phyloP scores from a whole-genome alignment of 148 eudicot genomes.

The Rhododendron simsii region DNA sequence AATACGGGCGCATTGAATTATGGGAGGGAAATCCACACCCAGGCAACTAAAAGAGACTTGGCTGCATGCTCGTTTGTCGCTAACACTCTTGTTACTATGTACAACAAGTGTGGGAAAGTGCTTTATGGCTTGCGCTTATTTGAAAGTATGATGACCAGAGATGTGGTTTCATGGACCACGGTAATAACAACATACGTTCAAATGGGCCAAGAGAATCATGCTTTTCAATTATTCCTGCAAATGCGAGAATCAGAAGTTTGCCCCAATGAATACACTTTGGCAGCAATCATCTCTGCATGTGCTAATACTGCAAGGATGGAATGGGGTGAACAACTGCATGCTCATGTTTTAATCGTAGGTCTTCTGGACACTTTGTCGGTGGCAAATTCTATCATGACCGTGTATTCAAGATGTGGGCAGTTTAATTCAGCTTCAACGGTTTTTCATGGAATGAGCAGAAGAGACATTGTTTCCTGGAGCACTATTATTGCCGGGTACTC shows the following conservation, averaged over 20 bases:
- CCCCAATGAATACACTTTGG: conserved; percentile 81
- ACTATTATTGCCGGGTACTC: conserved; percentile 18
- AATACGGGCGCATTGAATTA: conserved; percentile 40
- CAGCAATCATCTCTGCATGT: conserved; percentile 36
- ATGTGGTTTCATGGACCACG: conserved; percentile 90
- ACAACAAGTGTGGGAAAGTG: conserved; percentile 76
- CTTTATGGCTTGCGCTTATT: conserved; percentile 66
- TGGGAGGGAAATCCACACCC: conserved; percentile 77
- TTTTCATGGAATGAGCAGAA: conserved; percentile 48
- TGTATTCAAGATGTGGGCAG: conserved; percentile 75
- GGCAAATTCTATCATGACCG: conserved; percentile 66
- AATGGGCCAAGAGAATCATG: conserved; percentile 16
- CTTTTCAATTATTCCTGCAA: not conserved
- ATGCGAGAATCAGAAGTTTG: conserved; percentile 25
- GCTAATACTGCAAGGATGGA: conserved; percentile 39
- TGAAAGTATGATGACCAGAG: conserved; percentile 54
- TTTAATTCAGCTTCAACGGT: conserved; percentile 39
- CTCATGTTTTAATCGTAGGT: conserved; percentile 53
- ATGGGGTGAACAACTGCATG: conserved; percentile 74
- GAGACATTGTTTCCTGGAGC: conserved; percentile 29
- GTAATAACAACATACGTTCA: conserved; percentile 64
- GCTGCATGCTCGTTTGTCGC: not conserved
- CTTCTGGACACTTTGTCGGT: conserved; percentile 53
- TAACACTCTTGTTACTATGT: conserved; percentile 80
- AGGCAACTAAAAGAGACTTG: conserved; percentile 23